These are phyloP conservation scores for Proliferodiscus dingleyae DNA, from an alignment of 2,329 filamentous ascomycete species.

Conservation along the genomic window DNA sequence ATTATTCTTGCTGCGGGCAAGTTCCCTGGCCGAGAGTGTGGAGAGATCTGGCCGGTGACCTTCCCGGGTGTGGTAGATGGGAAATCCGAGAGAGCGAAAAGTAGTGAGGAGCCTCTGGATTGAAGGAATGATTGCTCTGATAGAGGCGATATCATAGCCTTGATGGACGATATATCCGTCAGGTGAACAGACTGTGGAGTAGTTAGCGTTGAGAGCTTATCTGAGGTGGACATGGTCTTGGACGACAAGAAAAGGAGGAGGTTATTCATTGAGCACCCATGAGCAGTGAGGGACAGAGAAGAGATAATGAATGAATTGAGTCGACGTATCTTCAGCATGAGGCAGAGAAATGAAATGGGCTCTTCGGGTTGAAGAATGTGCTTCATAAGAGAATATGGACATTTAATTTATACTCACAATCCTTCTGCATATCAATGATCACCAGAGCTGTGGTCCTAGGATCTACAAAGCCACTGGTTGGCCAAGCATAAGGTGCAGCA, in stretches of 20 bases:
- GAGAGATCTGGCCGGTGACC: constrained; percentile 51
- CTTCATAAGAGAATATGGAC: not conserved
- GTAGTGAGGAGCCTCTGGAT: constrained; percentile 36
- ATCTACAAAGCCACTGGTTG: constrained; percentile 35
- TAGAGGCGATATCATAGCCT: constrained; percentile 38
- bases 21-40: constrained; percentile 51
- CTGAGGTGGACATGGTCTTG: not conserved
- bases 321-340: not conserved
- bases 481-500: constrained; percentile 37
- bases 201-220: constrained; percentile 7
- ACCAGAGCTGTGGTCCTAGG: constrained; percentile 44
- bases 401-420: constrained; percentile 34
- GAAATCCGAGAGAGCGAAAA: constrained; percentile 37
- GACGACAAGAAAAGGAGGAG: no score
- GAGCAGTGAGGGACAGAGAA: not conserved
- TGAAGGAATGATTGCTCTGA: constrained; percentile 40
- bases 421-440: constrained; percentile 52
- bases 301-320: constrained; percentile 1
- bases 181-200: constrained; percentile 35
- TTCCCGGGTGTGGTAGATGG: constrained; percentile 47
- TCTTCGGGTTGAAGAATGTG: not conserved
- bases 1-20: constrained; percentile 48
- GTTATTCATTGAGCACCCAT: no score
- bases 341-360: not conserved
- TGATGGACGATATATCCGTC: constrained; percentile 46